These are phyloP conservation scores for Besnoitia besnoiti DNA, from an alignment of 169 alveolate genomes.

Conservation along the genomic window DNA sequence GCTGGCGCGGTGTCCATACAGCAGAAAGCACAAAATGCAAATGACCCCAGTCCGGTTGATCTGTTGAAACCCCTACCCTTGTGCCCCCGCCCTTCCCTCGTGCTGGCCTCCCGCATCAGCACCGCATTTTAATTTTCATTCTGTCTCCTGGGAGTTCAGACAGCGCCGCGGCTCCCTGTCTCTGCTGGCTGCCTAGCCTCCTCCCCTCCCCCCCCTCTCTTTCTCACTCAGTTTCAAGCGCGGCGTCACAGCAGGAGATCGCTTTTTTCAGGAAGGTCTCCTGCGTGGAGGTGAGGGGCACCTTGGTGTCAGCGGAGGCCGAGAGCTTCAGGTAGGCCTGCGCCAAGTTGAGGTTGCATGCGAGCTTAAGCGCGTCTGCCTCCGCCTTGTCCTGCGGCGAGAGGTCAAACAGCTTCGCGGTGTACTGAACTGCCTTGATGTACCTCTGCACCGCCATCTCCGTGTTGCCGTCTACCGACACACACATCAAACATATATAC, in stretches of 20 bases:
- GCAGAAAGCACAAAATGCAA: not conserved
- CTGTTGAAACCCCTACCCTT: too few species aligned
- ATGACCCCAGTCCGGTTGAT: too few species aligned
- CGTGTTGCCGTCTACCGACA: conserved; percentile 12
- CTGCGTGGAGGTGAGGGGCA: not conserved
- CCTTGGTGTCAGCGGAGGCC: not conserved
- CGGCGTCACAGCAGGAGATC: not conserved
- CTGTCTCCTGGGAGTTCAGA: too few species aligned
- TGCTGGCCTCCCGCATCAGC: too few species aligned
- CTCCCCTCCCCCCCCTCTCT: not conserved
- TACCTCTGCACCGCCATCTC: conserved; percentile 40
- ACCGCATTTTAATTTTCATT: too few species aligned
- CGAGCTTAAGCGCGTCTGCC: not conserved
- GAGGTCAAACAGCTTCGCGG: conserved; percentile 6
- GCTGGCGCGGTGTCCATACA: not conserved
- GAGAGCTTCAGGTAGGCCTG: conserved; percentile 19
- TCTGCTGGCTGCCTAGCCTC: not conserved
- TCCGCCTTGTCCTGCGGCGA: conserved; percentile 28
- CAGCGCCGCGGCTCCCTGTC: not conserved
- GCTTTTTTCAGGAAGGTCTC: not conserved
- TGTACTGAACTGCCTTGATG: conserved; percentile 6
- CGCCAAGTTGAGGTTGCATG: conserved; percentile 9
- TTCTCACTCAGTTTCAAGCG: not conserved
- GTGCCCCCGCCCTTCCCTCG: too few species aligned
- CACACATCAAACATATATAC: not conserved